Conservation (phyloP, 1,284 basidiomycete genomes). For the Ceratobasidium sp. region DNA sequence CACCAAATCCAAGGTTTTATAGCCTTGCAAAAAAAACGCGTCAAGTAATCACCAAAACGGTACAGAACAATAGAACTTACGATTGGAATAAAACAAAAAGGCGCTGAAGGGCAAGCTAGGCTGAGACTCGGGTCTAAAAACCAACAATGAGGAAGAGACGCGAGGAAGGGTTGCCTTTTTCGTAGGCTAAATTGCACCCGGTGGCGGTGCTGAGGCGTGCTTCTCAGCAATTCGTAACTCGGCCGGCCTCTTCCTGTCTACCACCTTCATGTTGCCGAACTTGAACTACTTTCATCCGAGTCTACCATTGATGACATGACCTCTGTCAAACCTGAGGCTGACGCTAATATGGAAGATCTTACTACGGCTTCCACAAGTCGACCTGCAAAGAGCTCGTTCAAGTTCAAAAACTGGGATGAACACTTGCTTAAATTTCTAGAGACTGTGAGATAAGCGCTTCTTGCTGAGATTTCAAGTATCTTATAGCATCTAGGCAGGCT, state of each 20-base stretch:
- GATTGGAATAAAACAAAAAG: conserved; percentile 23
- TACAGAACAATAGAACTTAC: conserved; percentile 27
- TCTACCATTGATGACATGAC: neutral
- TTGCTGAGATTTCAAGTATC: neutral
- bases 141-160: conserved; percentile 33
- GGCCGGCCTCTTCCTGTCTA: neutral
- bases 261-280: neutral
- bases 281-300: neutral
- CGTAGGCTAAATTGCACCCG: neutral
- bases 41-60: neutral
- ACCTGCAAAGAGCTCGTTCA: conserved; percentile 18
- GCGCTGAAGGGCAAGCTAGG: neutral
- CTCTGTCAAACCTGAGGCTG: conserved; percentile 9
- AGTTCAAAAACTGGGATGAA: conserved; percentile 40
- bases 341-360: neutral
- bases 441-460: neutral
- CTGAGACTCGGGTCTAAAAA: neutral
- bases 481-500: conserved; percentile 61
- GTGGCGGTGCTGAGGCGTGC: conserved; percentile 17
- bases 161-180: conserved; percentile 37
- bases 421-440: conserved; percentile 33
- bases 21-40: conserved; percentile 10
- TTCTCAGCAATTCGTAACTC: neutral
- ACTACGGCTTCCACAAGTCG: neutral
- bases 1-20: conserved; percentile 15